Conservation (phyloP, 257 asterid genomes). For the Scutellaria galericulata region DNA sequence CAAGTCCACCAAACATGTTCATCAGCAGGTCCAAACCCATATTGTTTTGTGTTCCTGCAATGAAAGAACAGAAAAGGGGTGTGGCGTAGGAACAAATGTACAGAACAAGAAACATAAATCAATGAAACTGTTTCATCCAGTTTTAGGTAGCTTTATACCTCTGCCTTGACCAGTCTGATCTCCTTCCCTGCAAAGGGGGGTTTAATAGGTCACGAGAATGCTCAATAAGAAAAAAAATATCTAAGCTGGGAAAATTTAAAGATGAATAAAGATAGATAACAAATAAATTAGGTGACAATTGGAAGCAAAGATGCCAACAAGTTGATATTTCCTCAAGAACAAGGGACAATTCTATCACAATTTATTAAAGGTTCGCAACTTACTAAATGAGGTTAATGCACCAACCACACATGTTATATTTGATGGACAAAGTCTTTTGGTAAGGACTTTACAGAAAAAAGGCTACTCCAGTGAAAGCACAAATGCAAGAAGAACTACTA, state of each 20-base stretch:
- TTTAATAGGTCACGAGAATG: constrained; percentile 25
- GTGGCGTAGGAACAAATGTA: constrained; percentile 16
- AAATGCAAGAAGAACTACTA: neutral
- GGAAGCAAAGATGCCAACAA: neutral
- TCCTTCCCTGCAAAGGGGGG: constrained; percentile 49
- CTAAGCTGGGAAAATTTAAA: neutral
- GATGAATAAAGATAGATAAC: neutral
- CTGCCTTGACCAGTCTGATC: constrained; percentile 54
- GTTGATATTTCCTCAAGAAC: constrained; percentile 10
- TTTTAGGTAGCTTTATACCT: constrained; percentile 39
- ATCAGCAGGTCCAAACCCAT: constrained; percentile 59
- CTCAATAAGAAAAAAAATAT: neutral
- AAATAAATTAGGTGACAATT: neutral
- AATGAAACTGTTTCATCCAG: neutral
- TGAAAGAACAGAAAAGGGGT: constrained; percentile 11
- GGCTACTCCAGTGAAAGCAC: constrained; percentile 13
- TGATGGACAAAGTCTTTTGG: neutral
- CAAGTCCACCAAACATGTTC: constrained; percentile 73
- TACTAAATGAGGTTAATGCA: neutral
- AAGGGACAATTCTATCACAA: neutral
- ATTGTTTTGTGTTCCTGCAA: constrained; percentile 53
- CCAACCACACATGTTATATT: constrained; percentile 7
- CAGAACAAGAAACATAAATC: neutral
- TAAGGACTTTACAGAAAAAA: neutral
- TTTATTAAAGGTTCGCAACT: neutral